Evolutionary conservation across 2,329 filamentous ascomycete genomes (phyloP).

Genomic region (Trichoderma atrobrunneum): DNA sequence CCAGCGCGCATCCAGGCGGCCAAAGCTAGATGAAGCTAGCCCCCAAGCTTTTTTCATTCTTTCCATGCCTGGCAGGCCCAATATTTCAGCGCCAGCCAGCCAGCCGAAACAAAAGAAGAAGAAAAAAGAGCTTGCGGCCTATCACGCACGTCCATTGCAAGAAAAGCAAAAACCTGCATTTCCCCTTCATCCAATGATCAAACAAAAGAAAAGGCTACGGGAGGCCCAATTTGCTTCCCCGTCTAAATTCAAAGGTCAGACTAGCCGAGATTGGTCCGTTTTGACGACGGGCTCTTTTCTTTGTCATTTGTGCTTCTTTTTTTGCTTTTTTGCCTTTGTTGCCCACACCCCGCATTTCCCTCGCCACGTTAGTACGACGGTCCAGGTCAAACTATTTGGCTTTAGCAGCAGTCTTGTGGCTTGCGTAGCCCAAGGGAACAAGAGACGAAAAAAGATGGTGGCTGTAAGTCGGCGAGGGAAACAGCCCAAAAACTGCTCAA

Average conservation of each 20-base stretch:
- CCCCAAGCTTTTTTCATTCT: not conserved
- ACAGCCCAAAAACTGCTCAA: not conserved
- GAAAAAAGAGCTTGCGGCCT: not conserved
- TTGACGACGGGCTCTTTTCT: not conserved
- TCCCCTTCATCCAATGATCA: not conserved
- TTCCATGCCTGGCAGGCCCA: not conserved
- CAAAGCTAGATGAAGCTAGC: slow-evolving; percentile 6
- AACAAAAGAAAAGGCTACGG: not conserved
- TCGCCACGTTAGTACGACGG: not conserved
- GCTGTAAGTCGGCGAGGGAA: not conserved
- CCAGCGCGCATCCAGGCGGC: slow-evolving; percentile 6
- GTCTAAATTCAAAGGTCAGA: not conserved
- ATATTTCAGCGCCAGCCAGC: not conserved
- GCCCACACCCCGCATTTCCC: slow-evolving; percentile 6
- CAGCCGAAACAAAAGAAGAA: not conserved
- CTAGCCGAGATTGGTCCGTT: not conserved
- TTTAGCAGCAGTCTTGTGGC: slow-evolving; percentile 4
- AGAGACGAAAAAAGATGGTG: not conserved
- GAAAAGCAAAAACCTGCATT: not conserved
- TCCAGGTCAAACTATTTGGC: slow-evolving; percentile 5
- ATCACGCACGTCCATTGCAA: not conserved
- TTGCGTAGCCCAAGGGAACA: slow-evolving; percentile 1
- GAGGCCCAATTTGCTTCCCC: not conserved
- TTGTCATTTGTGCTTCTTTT: not conserved
- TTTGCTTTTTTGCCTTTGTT: not conserved